These are phyloP conservation scores for Fusarium veterinarium DNA, from an alignment of 2,329 filamentous ascomycete genomes.

Conservation along the genomic window DNA sequence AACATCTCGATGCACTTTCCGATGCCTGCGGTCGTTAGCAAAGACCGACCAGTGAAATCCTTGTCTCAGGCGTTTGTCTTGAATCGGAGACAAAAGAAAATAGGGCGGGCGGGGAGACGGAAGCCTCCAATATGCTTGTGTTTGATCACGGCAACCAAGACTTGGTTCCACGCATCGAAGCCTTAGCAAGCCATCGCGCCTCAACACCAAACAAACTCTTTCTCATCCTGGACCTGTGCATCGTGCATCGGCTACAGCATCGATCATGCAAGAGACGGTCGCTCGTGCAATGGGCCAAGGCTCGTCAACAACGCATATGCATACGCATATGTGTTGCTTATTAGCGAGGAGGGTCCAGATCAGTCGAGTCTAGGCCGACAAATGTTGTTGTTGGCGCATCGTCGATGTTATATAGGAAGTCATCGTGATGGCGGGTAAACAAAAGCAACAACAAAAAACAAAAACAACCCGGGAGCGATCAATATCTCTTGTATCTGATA, in stretches of 20 bases:
- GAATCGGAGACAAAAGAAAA: slow-evolving; percentile 5
- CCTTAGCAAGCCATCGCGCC: slow-evolving; percentile 28
- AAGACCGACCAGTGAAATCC: not conserved
- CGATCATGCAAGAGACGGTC: slow-evolving; percentile 9
- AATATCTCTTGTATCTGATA: not conserved
- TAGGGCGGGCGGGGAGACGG: slow-evolving; percentile 1
- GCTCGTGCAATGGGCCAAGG: not conserved
- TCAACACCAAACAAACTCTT: slow-evolving; percentile 30
- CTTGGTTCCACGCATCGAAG: slow-evolving; percentile 28
- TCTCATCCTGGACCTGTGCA: not conserved
- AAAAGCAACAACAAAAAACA: slow-evolving; percentile 2
- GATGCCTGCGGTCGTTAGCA: not conserved
- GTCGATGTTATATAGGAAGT: not conserved
- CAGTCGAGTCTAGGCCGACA: not conserved
- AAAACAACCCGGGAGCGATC: slow-evolving; percentile 2
- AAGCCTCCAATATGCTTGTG: not conserved
- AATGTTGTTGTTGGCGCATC: not conserved
- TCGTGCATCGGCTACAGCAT: slow-evolving; percentile 26
- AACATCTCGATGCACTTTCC: slow-evolving; percentile 16
- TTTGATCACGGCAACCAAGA: slow-evolving; percentile 22
- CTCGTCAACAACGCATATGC: not conserved
- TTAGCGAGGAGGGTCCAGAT: not conserved
- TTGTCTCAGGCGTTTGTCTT: slow-evolving; percentile 1
- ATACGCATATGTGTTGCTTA: not conserved
- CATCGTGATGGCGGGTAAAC: not conserved